Base-by-base conservation (phyloP, 1,284 basidiomycete species). In the Ustilago shanxiensis region DNA sequence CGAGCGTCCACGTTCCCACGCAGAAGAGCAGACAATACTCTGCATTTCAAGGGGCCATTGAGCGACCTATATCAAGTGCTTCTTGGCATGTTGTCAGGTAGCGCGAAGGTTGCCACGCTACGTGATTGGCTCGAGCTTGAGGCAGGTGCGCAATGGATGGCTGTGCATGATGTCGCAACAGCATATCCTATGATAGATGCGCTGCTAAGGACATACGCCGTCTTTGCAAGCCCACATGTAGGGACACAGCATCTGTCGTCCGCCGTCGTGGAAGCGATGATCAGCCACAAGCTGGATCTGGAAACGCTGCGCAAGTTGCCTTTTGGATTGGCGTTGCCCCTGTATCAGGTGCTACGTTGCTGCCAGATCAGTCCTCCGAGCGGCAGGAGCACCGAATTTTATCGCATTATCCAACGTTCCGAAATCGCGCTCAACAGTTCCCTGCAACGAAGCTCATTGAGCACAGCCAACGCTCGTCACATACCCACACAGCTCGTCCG, bases 321-420 rank as follows among this genome's bases (percentile, higher is more conserved):
- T 1, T 86, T 93, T 7, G 93, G 93, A 0, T 87, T 96, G 18
- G 90, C 92, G 1, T 88, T 93, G 9, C 95, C 95, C 0, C 87
- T 98, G 5, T 88, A 91, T 60, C 95, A 98, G 85, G 93, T 93
- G 6, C 88, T 93, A 26, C 88, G 94, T 60, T 91, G 91, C 11
- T 93, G 92, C 78, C 94, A 95, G 80, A 86, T 92, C 14, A 89
- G 90, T 0, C 93, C 95, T 1, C 91, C 91, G 0, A 88, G 88
- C 7, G 89, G 91, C 65, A 95, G 93, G 92, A 88, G 90, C 0
- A 82, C 90, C 8, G 89, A 89, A 9, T 91, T 92, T 47, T 97
- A 94, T 83, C 88, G 89, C 14, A 89, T 93, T 2, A 90, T 96
- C 62, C 92, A 92, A 6, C 89, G 95, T 35, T 90, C 91, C 60